A percentile compares a stretch with the other conserved stretches of the same genome.
Conservation (phyloP, 2,329 filamentous ascomycete genomes). For the Aspergillus sp. region DNA sequence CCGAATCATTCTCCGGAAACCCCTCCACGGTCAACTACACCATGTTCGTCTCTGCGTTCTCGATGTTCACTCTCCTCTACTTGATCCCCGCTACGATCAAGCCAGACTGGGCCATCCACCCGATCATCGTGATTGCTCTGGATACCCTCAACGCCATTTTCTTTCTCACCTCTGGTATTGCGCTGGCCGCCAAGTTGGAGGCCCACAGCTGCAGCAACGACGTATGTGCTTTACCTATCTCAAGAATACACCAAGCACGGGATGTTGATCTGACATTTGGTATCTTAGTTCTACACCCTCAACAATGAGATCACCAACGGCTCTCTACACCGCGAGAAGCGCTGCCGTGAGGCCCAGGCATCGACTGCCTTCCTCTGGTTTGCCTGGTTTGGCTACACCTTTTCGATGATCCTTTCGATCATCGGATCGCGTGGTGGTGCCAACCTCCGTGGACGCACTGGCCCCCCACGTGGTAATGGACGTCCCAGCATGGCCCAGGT, state of each 20-base stretch:
- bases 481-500: conserved; percentile 43
- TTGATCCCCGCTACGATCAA: conserved; percentile 41
- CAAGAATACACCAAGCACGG: background rate
- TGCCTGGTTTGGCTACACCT: conserved; percentile 40
- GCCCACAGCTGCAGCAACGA: conserved; percentile 42
- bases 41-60: conserved; percentile 46
- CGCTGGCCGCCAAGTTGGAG: conserved; percentile 43
- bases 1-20: conserved; percentile 47
- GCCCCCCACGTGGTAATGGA: conserved; percentile 25
- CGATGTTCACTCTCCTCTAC: conserved; percentile 46
- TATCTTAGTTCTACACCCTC: conserved; percentile 32
- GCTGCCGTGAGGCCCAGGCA: conserved; percentile 50
- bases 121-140: conserved; percentile 39
- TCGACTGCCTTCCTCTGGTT: conserved; percentile 50
- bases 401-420: conserved; percentile 36
- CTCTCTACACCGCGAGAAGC: conserved; percentile 28
- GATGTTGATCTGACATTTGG: conserved; percentile 1
- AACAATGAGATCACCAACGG: conserved; percentile 44
- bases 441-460: conserved; percentile 29
- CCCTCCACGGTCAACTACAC: conserved; percentile 54
- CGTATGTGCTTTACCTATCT: conserved; percentile 28
- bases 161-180: conserved; percentile 45
- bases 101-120: conserved; percentile 34
- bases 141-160: conserved; percentile 47
- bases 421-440: conserved; percentile 28